Percentiles rank a stretch among this genome's conserved stretches.
These are phyloP conservation scores for Phytophthora ohioensis DNA, from an alignment of 352 stramenopile species.

Conservation along the genomic window DNA sequence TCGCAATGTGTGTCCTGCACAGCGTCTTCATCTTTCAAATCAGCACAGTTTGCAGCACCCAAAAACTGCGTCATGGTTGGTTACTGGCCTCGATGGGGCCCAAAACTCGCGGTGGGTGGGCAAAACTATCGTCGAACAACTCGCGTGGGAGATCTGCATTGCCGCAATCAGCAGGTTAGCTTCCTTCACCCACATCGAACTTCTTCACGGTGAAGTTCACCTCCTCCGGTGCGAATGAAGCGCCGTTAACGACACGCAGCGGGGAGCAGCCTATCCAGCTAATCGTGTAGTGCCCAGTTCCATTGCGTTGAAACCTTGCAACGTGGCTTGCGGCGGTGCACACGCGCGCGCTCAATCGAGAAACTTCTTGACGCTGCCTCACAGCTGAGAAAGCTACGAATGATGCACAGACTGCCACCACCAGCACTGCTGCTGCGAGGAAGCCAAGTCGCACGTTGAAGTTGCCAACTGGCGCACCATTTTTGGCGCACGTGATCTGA, in stretches of 20 bases:
- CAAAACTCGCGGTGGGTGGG: no score
- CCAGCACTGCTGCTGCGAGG: not conserved
- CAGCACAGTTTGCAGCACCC: no score
- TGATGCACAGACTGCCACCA: not conserved
- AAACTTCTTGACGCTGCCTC: not conserved
- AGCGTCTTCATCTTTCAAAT: no score
- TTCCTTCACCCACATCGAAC: not conserved
- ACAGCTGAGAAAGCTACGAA: conserved; percentile 8
- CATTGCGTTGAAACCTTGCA: no score
- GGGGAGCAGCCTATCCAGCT: no score
- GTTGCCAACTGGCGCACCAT: conserved; percentile 4
- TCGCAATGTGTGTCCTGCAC: not conserved
- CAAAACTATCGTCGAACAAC: no score
- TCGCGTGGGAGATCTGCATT: conserved; percentile 9
- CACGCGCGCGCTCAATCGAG: not conserved
- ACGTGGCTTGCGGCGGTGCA: no score
- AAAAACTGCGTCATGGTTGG: no score
- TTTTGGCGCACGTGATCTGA: conserved; percentile 5
- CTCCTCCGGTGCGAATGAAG: not conserved
- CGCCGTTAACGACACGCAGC: conserved; percentile 7
- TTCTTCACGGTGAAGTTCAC: no score
- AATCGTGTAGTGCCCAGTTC: no score
- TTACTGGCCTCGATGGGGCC: no score
- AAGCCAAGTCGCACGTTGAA: conserved; percentile 22
- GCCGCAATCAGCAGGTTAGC: conserved; percentile 19